Base-by-base conservation (phyloP, 495 filamentous ascomycete species). In the Penicillium roqueforti region DNA sequence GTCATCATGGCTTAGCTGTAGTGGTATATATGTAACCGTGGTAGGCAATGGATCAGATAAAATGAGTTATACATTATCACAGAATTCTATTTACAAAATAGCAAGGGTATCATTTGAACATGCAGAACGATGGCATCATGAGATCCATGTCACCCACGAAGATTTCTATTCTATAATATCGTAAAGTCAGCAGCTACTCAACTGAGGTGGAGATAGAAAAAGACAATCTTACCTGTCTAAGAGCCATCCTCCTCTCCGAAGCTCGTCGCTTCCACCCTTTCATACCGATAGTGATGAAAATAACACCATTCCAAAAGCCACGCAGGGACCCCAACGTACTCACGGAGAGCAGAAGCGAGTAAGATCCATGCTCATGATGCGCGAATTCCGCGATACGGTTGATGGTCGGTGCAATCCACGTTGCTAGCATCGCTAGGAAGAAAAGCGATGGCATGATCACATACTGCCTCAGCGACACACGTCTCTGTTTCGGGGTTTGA, bases 221-320 rank as follows among this genome's bases (percentile, higher is more conserved):
- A 8, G 1, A 25, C 7, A n/a, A 28, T n/a, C 42, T 45, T 16
- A 45, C 42, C 42, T 45, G 42, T 10, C 25, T 45, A n/a, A 29
- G n/a, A 45, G 42, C 42, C 22, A 43, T 31, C 20, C 47, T 39
- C 18, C 36, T 20, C 25, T 57, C 43, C 41, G 13, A 38, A 2
- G 55, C 50, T 6, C 47, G 39, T 48, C 68, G 61, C 51, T 64
- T 72, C 65, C 67, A 63, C 6, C 66, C 67, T 34, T 72, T 68
- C 58, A 72, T 64, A 0, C 72, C 74, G 16, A 76, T 66, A 0
- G 65, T 66, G 9, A 76, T 56, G 51, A 75, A 79, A 1, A 79
- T 71, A 4, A 77, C 53, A 0, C 72, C 73, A 51, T 79, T 79
- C 74, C 74, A 79, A 41, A 79, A 76, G 8, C 76, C 76, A 1